These are phyloP conservation scores for Colletotrichum euphorbiae DNA, from an alignment of 2,329 filamentous ascomycete species.

Conservation along the genomic window DNA sequence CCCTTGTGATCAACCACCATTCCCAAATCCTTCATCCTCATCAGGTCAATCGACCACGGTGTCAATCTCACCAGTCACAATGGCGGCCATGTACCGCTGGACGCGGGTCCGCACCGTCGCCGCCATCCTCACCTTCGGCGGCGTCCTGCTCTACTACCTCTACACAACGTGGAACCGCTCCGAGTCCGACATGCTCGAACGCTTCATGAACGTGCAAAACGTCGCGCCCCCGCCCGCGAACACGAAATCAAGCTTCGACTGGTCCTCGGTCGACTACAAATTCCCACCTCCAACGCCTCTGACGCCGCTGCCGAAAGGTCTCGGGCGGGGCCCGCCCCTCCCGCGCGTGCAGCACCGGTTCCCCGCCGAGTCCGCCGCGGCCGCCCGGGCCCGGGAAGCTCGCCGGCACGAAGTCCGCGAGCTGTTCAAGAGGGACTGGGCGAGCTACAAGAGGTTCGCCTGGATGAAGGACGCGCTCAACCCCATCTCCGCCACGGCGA, in stretches of 20 bases:
- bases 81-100: constrained; percentile 27
- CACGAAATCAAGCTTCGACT: constrained; percentile 52
- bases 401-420: constrained; percentile 51
- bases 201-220: constrained; percentile 48
- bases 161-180: constrained; percentile 8
- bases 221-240: constrained; percentile 21
- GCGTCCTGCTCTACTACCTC: constrained; percentile 23
- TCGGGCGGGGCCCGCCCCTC: constrained; percentile 39
- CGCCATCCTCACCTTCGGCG: constrained; percentile 1
- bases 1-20: not conserved
- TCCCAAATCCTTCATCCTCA: not conserved
- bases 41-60: not conserved
- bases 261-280: constrained; percentile 47
- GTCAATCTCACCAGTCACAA: not conserved
- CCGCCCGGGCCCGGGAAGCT: constrained; percentile 44
- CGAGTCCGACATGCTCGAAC: constrained; percentile 43
- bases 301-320: constrained; percentile 43
- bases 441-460: constrained; percentile 57
- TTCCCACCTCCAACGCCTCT: constrained; percentile 43
- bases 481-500: constrained; percentile 53
- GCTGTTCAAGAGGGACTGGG: constrained; percentile 53
- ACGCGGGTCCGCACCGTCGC: constrained; percentile 25
- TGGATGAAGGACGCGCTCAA: constrained; percentile 60
- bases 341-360: constrained; percentile 53
- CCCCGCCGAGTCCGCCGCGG: constrained; percentile 41